Evolutionary conservation across 352 stramenopile species (phyloP).

Genomic region (Phytophthora litchii): DNA sequence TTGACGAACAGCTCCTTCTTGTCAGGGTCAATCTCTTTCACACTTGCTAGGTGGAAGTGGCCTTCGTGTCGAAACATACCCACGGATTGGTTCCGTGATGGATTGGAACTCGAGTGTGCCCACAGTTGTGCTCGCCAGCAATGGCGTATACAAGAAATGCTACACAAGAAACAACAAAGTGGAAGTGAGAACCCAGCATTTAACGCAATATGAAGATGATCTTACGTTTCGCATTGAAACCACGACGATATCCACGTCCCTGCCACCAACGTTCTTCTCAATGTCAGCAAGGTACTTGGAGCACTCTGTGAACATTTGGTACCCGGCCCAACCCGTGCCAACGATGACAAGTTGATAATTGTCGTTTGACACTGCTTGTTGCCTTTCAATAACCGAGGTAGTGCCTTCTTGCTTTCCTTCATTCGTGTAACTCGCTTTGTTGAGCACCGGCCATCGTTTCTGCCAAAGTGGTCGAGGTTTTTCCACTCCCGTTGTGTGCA

Average conservation of each 20-base stretch:
- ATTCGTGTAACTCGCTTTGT: slow-evolving; percentile 30
- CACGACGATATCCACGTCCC: slow-evolving; percentile 69
- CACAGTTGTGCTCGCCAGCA: slow-evolving; percentile 94
- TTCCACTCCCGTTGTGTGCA: slow-evolving; percentile 25
- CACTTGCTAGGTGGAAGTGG: slow-evolving; percentile 75
- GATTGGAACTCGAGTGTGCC: slow-evolving; percentile 96
- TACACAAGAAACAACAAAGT: slow-evolving; percentile 23
- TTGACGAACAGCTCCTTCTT: slow-evolving; percentile 75
- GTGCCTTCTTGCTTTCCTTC: slow-evolving; percentile 7
- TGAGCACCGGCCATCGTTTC: slow-evolving; percentile 28
- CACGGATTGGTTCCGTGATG: slow-evolving; percentile 96
- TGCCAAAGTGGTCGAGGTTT: slow-evolving; percentile 30
- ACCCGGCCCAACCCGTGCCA: slow-evolving; percentile 77
- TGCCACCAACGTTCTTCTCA: slow-evolving; percentile 51
- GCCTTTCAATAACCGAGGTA: background rate
- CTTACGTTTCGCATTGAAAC: slow-evolving; percentile 79
- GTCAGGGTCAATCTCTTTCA: slow-evolving; percentile 75
- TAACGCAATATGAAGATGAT: background rate
- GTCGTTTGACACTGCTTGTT: slow-evolving; percentile 27
- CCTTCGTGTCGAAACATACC: slow-evolving; percentile 69
- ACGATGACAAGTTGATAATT: slow-evolving; percentile 83
- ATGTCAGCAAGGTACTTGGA: slow-evolving; percentile 74
- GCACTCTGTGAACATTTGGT: slow-evolving; percentile 72
- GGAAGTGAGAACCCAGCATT: slow-evolving; percentile 3
- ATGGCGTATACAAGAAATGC: slow-evolving; percentile 98